phyloP scores from a whole-genome alignment of 306 rosid species.

The Quercus ilex region DNA sequence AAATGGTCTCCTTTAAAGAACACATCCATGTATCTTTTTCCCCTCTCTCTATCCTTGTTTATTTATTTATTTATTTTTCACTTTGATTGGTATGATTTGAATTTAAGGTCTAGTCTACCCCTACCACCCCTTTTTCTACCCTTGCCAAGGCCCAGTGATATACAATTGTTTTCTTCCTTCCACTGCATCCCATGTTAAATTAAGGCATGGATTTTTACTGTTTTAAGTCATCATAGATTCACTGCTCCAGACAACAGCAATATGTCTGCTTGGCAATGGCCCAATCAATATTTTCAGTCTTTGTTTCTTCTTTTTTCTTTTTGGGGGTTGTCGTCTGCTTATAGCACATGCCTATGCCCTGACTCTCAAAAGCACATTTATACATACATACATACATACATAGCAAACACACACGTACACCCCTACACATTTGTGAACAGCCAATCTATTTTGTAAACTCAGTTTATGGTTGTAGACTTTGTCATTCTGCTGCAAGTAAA shows the following conservation, averaged over 20 bases:
- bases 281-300: neutral
- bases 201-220: neutral
- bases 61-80: neutral
- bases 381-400: neutral
- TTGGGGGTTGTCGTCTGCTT: neutral
- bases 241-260: neutral
- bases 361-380: neutral
- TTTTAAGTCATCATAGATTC: neutral
- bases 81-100: neutral
- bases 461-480: constrained; percentile 7
- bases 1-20: neutral
- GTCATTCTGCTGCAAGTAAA: neutral
- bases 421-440: neutral
- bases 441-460: neutral
- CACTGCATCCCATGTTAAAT: neutral
- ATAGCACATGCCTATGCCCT: neutral
- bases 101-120: neutral
- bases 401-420: neutral
- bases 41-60: neutral
- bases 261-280: neutral
- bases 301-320: neutral
- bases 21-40: neutral
- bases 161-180: neutral
- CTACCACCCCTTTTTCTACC: neutral
- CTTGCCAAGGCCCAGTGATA: neutral